Base-by-base conservation (phyloP, 495 filamentous ascomycete species). In the Barbatosphaeria neglecta region DNA sequence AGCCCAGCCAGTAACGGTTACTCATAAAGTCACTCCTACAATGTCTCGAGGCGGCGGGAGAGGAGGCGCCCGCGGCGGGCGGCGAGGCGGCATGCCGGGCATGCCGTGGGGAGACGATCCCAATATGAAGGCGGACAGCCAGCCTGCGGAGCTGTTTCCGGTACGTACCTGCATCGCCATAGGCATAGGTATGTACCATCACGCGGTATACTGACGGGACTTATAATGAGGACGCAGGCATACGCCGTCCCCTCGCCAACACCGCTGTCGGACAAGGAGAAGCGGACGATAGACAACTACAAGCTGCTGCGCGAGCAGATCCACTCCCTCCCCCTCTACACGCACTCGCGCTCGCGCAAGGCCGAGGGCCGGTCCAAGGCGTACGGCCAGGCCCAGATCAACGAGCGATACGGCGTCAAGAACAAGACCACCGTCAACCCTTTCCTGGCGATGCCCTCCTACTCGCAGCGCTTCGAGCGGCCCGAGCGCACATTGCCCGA, bases 321-420 rank as follows among this genome's bases (percentile, higher is more conserved):
- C 55, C 72, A 77, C 52, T 58, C 64, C 38, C 56, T 61, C 0
- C 70, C 73, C 0, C 60, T 74, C 27, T 78, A 76, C 53, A 77
- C 73, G 8, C 62, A 73, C 43, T 52, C 58, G 1, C 62, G 52
- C 44, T 50, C 51, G 15, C 52, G 44, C 31, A 45, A 37, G 22
- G 19, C 47, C 17, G 52, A 55, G 43, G 27, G 27, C 27, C 33
- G 44, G n/a, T 50, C 51, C 22, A 60, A 57, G 44, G 51, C 57
- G 22, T 75, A 74, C 58, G 64, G 68, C 41, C 70, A 73, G 45
- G 62, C 69, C 17, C 69, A 76, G 50, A 48, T 68, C 54, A 75
- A 76, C 60, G 56, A 61, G 42, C 70, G 67, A 48, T 75, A 72
- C 59, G 64, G 60, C 49, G 60, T 61, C 35, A 61, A 60, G 33